Evolutionary conservation across 148 eudicot genomes (phyloP).

Genomic region (Drosera capensis): DNA sequence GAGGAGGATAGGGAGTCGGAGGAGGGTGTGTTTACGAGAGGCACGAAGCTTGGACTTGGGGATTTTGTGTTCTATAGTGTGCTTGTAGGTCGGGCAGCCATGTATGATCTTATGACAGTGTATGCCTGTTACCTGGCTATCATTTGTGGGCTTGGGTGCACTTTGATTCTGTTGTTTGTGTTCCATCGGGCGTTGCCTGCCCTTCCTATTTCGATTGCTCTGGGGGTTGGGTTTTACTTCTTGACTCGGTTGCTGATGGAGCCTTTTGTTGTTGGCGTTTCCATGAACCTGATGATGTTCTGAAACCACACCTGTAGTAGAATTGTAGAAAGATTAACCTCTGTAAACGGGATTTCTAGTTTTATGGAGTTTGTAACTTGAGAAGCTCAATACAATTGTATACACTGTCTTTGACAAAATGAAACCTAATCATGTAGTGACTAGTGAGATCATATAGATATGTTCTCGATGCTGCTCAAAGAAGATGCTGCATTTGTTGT

Average conservation of each 20-base stretch:
- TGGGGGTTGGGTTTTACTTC: slow-evolving; percentile 82
- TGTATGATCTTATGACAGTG: slow-evolving; percentile 91
- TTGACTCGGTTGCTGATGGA: slow-evolving; percentile 88
- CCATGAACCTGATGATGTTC: slow-evolving; percentile 83
- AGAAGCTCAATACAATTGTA: no score
- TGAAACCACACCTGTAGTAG: no score
- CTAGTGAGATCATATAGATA: no score
- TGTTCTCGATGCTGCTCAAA: no score
- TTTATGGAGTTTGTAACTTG: no score
- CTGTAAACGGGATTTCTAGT: no score
- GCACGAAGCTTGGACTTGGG: neutral
- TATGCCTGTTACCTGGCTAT: slow-evolving; percentile 93
- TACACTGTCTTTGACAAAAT: no score
- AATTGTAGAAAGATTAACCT: no score
- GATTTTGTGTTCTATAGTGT: slow-evolving; percentile 71
- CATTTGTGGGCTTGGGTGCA: neutral
- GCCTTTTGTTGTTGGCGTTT: slow-evolving; percentile 76
- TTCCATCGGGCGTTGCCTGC: slow-evolving; percentile 83
- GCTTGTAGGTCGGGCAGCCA: slow-evolving; percentile 88
- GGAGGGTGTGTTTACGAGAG: no score
- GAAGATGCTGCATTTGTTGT: no score
- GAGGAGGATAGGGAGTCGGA: no score
- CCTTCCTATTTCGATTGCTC: slow-evolving; percentile 70
- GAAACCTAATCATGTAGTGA: no score
- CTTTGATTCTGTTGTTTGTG: slow-evolving; percentile 51